Percentiles rank a stretch among this genome's conserved stretches.
Conservation (phyloP, 2,329 filamentous ascomycete genomes). For the Metarhizium album region DNA sequence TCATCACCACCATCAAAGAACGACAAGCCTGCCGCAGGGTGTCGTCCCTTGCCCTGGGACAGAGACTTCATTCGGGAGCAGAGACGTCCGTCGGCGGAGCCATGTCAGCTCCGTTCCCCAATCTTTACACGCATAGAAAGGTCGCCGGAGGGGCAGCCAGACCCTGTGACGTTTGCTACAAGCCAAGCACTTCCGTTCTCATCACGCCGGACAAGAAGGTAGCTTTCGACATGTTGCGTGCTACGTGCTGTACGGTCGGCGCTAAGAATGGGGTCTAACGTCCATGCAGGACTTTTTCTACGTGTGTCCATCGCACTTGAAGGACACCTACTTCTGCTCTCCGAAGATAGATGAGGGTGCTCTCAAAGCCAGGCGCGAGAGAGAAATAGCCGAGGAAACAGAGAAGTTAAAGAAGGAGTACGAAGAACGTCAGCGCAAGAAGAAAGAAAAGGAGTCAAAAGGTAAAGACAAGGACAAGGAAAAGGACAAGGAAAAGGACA, state of each 20-base stretch:
- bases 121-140: slow-evolving; percentile 74
- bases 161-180: slow-evolving; percentile 85
- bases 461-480: slow-evolving; percentile 33
- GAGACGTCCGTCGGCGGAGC: not conserved
- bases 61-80: not conserved
- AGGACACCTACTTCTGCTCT: slow-evolving; percentile 70
- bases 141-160: slow-evolving; percentile 79
- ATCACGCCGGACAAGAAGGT: slow-evolving; percentile 88
- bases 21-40: not conserved
- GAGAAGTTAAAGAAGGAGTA: slow-evolving; percentile 65
- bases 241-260: not conserved
- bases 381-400: slow-evolving; percentile 53
- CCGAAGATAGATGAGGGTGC: slow-evolving; percentile 62
- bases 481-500: slow-evolving; percentile 23
- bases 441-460: slow-evolving; percentile 56
- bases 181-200: slow-evolving; percentile 74
- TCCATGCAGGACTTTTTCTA: slow-evolving; percentile 69
- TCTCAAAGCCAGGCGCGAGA: slow-evolving; percentile 48
- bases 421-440: slow-evolving; percentile 58
- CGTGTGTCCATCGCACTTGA: slow-evolving; percentile 72
- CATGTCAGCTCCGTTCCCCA: slow-evolving; percentile 42
- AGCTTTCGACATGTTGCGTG: slow-evolving; percentile 6
- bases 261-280: not conserved
- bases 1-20: not conserved
- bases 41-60: not conserved